Conservation (phyloP, 208 protist genomes). For the Strigomonas culicis region DNA sequence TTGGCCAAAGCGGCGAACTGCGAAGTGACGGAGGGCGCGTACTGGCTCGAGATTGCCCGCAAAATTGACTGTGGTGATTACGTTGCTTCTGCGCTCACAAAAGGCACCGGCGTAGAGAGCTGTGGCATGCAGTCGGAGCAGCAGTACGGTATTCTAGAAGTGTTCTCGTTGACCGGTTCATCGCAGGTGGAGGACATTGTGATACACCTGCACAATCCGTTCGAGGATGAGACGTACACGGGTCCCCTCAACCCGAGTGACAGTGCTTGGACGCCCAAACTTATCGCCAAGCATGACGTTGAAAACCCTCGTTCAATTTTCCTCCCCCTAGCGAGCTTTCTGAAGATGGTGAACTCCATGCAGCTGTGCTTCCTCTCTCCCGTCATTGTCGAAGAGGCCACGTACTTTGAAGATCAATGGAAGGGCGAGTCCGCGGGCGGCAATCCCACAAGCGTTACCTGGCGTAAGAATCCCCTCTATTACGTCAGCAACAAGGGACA, state of each 20-base stretch:
- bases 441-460: conserved; percentile 61
- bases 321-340: conserved; percentile 44
- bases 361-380: conserved; percentile 53
- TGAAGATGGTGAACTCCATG: conserved; percentile 45
- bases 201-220: conserved; percentile 72
- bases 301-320: conserved; percentile 53
- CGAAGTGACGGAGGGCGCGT: conserved; percentile 30
- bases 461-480: conserved; percentile 79
- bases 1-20: conserved; percentile 51
- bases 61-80: conserved; percentile 54
- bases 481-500: conserved; percentile 45
- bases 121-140: conserved; percentile 71
- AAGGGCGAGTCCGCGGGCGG: conserved; percentile 46
- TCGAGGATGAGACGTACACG: conserved; percentile 73
- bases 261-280: conserved; percentile 39
- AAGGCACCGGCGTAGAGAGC: conserved; percentile 41
- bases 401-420: conserved; percentile 47
- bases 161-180: conserved; percentile 69
- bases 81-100: conserved; percentile 54
- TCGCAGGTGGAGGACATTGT: conserved; percentile 58
- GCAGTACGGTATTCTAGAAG: conserved; percentile 78
- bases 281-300: conserved; percentile 33
- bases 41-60: conserved; percentile 66
- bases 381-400: conserved; percentile 24
- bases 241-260: conserved; percentile 56